Base-by-base conservation (phyloP, 371 early-diverging fungal genomes). In the Mucor mucedo region DNA sequence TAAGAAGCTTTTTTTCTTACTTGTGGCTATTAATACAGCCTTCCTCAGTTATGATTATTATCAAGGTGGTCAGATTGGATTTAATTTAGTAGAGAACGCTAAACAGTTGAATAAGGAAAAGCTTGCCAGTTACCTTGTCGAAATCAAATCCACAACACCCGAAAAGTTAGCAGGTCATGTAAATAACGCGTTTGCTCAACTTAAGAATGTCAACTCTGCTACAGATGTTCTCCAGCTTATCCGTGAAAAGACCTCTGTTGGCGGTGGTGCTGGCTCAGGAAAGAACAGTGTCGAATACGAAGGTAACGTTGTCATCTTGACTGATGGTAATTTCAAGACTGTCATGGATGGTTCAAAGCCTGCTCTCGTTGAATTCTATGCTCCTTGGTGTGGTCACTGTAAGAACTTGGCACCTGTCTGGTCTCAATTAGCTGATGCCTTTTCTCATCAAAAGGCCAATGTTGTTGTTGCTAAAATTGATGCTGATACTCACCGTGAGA, bases 361-460 rank as follows among this genome's bases (percentile, higher is more conserved):
- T 75, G 98, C 96, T 35, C 83, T 98, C 59, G 80, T 97, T 50
- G 96, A 96, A 76, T 92, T 96, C 74, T 96, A 96, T 76, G 96
- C 95, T 42, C 95, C 91, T 33, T 95, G 94, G 95, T 95, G 96
- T 80, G 92, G 92, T 58, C 95, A 96, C 85, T 97, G 96, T 87
- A 94, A 95, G 80, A 84, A 79, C 67, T 86, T 97, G 56, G 95
- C 89, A 6, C 95, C 96, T 55, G 58, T 83, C 62, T 97, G 91
- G 64, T 92, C 91, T 66, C 85, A 91, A 69, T 84, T 97, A 49
- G 95, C 87, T 39, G 84, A 84, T 13, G 88, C 92, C 52, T 95
- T 87, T 75, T 70, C 75, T 14, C 84, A 88, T 65, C 82, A 83
- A 45, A 81, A 89, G 48, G 84, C 89, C 60, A 71, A 85, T 44